These are phyloP conservation scores for Ustilago tritici DNA, from an alignment of 1,284 basidiomycete species.

Conservation along the genomic window DNA sequence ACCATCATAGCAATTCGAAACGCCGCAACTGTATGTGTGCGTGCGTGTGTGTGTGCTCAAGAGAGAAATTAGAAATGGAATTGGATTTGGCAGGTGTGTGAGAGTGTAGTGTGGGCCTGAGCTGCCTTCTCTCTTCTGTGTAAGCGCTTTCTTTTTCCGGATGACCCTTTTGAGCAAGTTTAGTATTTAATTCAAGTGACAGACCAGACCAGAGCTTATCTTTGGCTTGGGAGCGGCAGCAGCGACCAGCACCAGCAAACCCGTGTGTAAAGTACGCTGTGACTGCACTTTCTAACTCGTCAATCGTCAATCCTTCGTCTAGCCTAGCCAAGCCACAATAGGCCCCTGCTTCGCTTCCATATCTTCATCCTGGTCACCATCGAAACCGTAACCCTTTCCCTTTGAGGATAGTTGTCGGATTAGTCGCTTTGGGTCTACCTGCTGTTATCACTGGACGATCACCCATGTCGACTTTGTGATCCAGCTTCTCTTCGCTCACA, in stretches of 20 bases:
- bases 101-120: background rate
- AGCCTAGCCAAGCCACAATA: background rate
- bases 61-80: background rate
- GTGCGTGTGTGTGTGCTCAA: background rate
- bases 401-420: background rate
- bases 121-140: background rate
- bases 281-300: background rate
- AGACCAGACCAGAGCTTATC: background rate
- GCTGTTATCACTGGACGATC: background rate
- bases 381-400: background rate
- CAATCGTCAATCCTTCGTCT: background rate
- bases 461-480: conserved; percentile 6
- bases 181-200: background rate
- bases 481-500: conserved; percentile 1
- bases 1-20: too few relatives aligned
- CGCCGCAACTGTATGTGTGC: background rate
- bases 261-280: background rate
- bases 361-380: background rate
- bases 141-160: conserved; percentile 1
- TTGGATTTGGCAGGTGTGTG: background rate
- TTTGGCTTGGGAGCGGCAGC: background rate
- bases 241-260: background rate
- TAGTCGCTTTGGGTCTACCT: background rate
- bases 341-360: background rate
- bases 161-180: background rate